Conservation (phyloP, 169 alveolate genomes). For the Plasmodium fragile region DNA sequence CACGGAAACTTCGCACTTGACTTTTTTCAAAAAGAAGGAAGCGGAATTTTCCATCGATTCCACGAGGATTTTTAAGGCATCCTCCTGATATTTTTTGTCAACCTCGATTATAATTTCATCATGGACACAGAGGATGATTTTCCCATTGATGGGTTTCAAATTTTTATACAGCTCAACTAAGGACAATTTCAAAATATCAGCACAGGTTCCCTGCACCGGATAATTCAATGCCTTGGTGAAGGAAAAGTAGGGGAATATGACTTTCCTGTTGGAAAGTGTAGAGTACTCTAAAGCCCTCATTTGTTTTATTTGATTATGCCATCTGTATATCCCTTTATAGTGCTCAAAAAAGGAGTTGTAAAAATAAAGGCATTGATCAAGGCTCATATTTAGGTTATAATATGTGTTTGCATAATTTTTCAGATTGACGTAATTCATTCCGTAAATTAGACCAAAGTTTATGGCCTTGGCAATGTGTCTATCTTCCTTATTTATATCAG, state of each 20-base stretch:
- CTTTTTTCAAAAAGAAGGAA: constrained; percentile 83
- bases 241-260: constrained; percentile 87
- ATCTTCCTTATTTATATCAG: constrained; percentile 85
- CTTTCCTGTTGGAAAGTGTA: constrained; percentile 86
- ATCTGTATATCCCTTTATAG: constrained; percentile 84
- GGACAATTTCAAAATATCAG: constrained; percentile 90
- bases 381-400: constrained; percentile 83
- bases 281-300: constrained; percentile 32
- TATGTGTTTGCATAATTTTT: constrained; percentile 87
- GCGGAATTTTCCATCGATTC: constrained; percentile 89
- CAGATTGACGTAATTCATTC: constrained; percentile 88
- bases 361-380: constrained; percentile 84
- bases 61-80: constrained; percentile 82
- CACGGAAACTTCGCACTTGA: constrained; percentile 90
- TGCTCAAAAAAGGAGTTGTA: constrained; percentile 85
- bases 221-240: constrained; percentile 89
- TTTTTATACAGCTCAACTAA: constrained; percentile 84
- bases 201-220: constrained; percentile 92
- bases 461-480: constrained; percentile 93
- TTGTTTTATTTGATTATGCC: constrained; percentile 90
- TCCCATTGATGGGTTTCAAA: constrained; percentile 80
- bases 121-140: constrained; percentile 87
- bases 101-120: constrained; percentile 89
- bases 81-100: constrained; percentile 84
- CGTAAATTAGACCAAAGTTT: constrained; percentile 90